Evolutionary conservation across 208 protist species (phyloP), one percentile per base, ranked within the genome.

Genomic region (Trypanosoma brucei): DNA sequence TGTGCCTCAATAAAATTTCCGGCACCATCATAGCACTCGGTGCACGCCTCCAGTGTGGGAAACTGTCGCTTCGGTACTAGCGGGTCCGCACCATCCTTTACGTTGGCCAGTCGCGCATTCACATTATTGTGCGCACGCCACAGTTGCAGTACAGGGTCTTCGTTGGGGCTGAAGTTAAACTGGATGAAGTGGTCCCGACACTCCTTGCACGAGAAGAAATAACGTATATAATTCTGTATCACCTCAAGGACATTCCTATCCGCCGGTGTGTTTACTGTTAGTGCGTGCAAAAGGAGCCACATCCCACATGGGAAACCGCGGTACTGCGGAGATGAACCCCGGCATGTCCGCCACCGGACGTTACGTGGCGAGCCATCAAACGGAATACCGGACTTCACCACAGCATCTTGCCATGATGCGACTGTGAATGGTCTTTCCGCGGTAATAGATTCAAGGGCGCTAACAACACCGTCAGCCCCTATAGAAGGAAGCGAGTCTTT

Each of bases 91-190:
- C 59, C 59, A 30, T 57, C 52, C 49, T 40, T 45, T 7, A 62
- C 69, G 1, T 59, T 55, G 9, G 59, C 60, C 3, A 91, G 79
- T 51, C 65, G 64, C 45, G 58, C 56, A 67, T 91, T 91, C 36
- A 84, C 84, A 1, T 62, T n/a, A 54, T 91, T 91, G 72, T 91
- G 84, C 55, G 79, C 78, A n/a, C 67, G 63, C 84, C 84, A 91
- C 14, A 91, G 67, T 68, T 86, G 78, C 38, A 83, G 61, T 54
- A 70, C 67, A 22, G 76, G 60, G 56, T 79, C 68, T 37, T 72
- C 69, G 30, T 50, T 31, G 3, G 59, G 39, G 3, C 56, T 56
- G 11, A 76, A 76, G 9, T 63, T 50, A 49, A 86, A 82, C 45
- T 56, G 51, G 49, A 84, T 55, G 61, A 91, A 91, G 57, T 91